Percentiles rank a stretch among this genome's conserved stretches.
phyloP scores from a whole-genome alignment of 805 yeast species.

The Zygoascus ofunaensis region DNA sequence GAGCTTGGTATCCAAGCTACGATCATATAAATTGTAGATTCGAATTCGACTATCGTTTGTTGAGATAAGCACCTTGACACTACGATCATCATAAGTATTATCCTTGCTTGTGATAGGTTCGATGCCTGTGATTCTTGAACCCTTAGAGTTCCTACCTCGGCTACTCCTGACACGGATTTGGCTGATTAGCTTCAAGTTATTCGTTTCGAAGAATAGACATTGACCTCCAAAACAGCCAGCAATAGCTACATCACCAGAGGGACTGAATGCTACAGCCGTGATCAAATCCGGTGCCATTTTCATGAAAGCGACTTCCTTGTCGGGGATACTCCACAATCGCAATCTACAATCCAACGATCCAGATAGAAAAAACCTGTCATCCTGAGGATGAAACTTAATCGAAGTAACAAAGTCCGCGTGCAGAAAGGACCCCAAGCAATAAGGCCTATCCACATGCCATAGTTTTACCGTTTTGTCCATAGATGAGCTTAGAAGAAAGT shows the following conservation, averaged over 20 bases:
- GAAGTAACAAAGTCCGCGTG: conserved; percentile 80
- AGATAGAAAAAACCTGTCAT: conserved; percentile 77
- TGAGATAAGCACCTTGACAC: conserved; percentile 47
- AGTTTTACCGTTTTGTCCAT: conserved; percentile 76
- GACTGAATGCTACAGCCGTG: conserved; percentile 67
- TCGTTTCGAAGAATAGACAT: conserved; percentile 50
- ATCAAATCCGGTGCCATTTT: conserved; percentile 56
- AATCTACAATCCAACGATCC: conserved; percentile 72
- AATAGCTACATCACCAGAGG: conserved; percentile 46
- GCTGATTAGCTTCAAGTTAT: conserved; percentile 48
- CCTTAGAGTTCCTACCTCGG: conserved; percentile 28
- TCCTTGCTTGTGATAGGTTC: conserved; percentile 28
- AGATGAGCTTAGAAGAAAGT: conserved; percentile 68
- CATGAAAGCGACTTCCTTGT: conserved; percentile 51
- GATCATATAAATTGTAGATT: conserved; percentile 46
- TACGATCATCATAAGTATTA: conserved; percentile 21
- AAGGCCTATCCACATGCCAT: conserved; percentile 72
- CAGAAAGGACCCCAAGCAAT: conserved; percentile 52
- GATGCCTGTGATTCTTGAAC: conserved; percentile 70
- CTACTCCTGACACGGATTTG: conserved; percentile 33
- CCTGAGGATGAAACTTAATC: conserved; percentile 71
- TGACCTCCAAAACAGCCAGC: conserved; percentile 79
- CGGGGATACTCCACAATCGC: conserved; percentile 80
- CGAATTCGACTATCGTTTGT: conserved; percentile 78
- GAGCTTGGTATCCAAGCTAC: conserved; percentile 53